Conservation (phyloP, 2,329 filamentous ascomycete species). For the Diaporthe citrichinensis region DNA sequence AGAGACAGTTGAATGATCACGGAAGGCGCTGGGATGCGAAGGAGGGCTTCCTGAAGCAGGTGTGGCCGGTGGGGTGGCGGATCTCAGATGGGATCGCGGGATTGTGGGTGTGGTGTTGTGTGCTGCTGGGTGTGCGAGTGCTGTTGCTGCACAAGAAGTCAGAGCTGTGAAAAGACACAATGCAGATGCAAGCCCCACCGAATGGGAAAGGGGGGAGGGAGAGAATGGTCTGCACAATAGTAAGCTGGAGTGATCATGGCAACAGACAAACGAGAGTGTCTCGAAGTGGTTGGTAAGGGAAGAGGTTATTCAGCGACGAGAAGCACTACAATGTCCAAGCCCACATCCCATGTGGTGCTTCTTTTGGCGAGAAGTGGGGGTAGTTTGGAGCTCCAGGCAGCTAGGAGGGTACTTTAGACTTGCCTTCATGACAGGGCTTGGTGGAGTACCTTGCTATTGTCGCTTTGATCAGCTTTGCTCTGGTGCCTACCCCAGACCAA, state of each 20-base stretch:
- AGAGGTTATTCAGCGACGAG: not conserved
- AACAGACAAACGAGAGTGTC: constrained; percentile 21
- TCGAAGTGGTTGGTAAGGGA: constrained; percentile 1
- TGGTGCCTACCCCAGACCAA: constrained; percentile 18
- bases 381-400: not conserved
- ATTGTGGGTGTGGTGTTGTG: constrained; percentile 7
- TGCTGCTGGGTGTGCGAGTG: not conserved
- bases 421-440: not conserved
- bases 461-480: not conserved
- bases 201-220: constrained; percentile 7
- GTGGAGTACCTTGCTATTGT: not conserved
- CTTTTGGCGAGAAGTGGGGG: constrained; percentile 4
- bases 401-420: not conserved
- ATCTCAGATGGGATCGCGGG: constrained; percentile 4
- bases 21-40: too few species aligned
- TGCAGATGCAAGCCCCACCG: constrained; percentile 21
- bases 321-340: constrained; percentile 2
- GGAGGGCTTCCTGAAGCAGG: not conserved
- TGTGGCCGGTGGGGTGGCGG: not conserved
- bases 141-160: not conserved
- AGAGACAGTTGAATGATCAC: not conserved
- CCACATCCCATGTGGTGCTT: constrained; percentile 2
- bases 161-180: constrained; percentile 11
- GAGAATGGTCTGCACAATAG: constrained; percentile 16
- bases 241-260: constrained; percentile 25